Percentiles rank a stretch among this genome's conserved stretches.
These are phyloP conservation scores for Cytospora mali DNA, from an alignment of 2,329 filamentous ascomycete species.

Conservation along the genomic window DNA sequence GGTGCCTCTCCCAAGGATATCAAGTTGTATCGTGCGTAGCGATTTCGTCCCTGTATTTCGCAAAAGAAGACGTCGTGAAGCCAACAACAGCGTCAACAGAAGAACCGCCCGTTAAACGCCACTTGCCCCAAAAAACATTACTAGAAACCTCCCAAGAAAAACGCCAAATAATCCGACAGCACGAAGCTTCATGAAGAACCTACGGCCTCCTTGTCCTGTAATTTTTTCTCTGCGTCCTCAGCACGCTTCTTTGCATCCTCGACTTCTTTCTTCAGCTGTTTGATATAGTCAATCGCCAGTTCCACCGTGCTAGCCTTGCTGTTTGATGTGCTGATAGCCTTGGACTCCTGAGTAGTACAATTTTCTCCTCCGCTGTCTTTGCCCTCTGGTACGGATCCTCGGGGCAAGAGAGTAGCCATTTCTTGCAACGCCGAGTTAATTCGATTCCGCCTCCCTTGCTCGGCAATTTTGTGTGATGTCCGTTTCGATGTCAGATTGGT, in stretches of 20 bases:
- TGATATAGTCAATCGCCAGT: constrained; percentile 94
- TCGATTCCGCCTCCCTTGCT: constrained; percentile 91
- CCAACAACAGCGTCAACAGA: not conserved
- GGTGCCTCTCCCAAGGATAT: constrained; percentile 1
- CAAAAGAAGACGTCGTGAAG: not conserved
- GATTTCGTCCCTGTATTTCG: not conserved
- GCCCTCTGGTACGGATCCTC: constrained; percentile 17
- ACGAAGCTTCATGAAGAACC: not conserved
- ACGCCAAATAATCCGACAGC: not conserved
- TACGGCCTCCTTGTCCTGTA: constrained; percentile 37
- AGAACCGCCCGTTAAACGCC: not conserved
- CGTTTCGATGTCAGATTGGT: constrained; percentile 95
- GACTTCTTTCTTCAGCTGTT: constrained; percentile 75
- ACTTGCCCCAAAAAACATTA: not conserved
- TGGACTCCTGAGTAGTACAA: constrained; percentile 47
- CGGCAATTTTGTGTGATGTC: constrained; percentile 96
- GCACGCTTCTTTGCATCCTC: constrained; percentile 66
- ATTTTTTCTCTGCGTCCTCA: constrained; percentile 64
- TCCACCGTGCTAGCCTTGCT: constrained; percentile 99
- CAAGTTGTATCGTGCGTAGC: not conserved
- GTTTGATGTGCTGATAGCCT: constrained; percentile 59
- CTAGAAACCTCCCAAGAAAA: not conserved
- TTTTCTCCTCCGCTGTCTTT: constrained; percentile 50
- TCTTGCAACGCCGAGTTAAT: constrained; percentile 94
- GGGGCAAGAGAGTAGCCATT: constrained; percentile 83